phyloP scores from a whole-genome alignment of 2,329 filamentous ascomycete species.

The Epichloe hybrida region DNA sequence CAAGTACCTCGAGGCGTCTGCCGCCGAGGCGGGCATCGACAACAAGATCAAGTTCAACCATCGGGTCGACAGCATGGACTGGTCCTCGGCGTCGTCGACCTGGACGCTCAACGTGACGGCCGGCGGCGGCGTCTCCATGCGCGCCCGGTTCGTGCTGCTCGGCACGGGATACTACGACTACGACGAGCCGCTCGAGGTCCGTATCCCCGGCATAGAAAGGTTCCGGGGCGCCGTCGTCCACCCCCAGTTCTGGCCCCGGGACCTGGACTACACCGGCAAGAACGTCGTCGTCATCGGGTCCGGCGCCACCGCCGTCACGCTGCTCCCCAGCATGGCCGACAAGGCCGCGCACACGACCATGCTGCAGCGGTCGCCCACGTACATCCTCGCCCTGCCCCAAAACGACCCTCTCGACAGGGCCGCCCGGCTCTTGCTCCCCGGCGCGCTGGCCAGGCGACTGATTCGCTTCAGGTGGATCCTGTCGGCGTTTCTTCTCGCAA shows the following conservation, averaged over 20 bases:
- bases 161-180: slow-evolving; percentile 54
- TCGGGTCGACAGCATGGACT: slow-evolving; percentile 31
- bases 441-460: slow-evolving; percentile 31
- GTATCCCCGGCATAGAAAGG: slow-evolving; percentile 49
- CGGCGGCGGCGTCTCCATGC: slow-evolving; percentile 9
- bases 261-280: slow-evolving; percentile 49
- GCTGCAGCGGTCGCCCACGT: slow-evolving; percentile 62
- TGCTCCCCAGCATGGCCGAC: slow-evolving; percentile 53
- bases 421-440: slow-evolving; percentile 28
- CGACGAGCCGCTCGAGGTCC: slow-evolving; percentile 39
- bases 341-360: slow-evolving; percentile 55
- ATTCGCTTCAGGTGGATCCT: slow-evolving; percentile 32
- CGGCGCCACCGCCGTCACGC: slow-evolving; percentile 63
- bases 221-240: slow-evolving; percentile 53
- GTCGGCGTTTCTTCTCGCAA: slow-evolving; percentile 32
- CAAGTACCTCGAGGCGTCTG: slow-evolving; percentile 36
- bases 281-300: slow-evolving; percentile 57
- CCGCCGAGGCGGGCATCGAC: slow-evolving; percentile 22
- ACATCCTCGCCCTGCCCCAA: slow-evolving; percentile 41
- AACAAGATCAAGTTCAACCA: slow-evolving; percentile 35
- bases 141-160: slow-evolving; percentile 40
- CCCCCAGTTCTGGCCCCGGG: slow-evolving; percentile 60
- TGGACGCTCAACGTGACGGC: slow-evolving; percentile 35
- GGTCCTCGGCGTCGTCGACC: slow-evolving; percentile 37
- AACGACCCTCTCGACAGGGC: slow-evolving; percentile 20